Evolutionary conservation across 2,329 filamentous ascomycete genomes (phyloP).

Genomic region (Phyllosticta citriasiana): DNA sequence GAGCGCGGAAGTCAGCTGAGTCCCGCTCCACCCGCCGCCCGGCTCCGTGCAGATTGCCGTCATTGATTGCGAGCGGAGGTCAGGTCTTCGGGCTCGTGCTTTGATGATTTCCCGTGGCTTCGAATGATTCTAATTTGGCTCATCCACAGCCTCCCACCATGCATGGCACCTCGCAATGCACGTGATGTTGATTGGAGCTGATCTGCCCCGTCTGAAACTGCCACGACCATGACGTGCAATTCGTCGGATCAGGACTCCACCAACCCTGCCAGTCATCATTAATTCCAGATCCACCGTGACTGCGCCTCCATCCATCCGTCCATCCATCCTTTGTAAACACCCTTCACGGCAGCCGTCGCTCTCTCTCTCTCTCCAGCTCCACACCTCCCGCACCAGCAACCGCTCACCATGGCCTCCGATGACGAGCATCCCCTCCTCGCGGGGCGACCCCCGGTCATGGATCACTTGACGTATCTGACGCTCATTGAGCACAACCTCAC

Average conservation of each 20-base stretch:
- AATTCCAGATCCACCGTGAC: neutral
- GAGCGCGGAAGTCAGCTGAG: too few species aligned
- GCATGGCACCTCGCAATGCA: neutral
- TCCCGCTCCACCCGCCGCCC: too few species aligned
- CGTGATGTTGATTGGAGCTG: neutral
- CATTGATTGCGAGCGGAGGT: too few species aligned
- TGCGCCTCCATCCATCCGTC: neutral
- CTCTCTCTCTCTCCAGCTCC: neutral
- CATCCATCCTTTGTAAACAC: neutral
- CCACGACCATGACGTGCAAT: neutral
- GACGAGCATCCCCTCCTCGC: slow-evolving; percentile 42
- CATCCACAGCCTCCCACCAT: neutral
- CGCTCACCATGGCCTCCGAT: slow-evolving; percentile 3
- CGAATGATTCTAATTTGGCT: neutral
- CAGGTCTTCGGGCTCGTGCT: too few species aligned
- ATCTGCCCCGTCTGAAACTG: neutral
- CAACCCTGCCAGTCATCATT: slow-evolving; percentile 8
- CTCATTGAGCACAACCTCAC: slow-evolving; percentile 65
- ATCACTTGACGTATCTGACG: slow-evolving; percentile 68
- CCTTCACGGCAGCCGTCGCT: neutral
- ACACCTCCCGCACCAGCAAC: neutral
- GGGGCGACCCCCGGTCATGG: slow-evolving; percentile 52
- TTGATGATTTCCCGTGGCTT: too few species aligned
- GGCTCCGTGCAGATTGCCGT: too few species aligned
- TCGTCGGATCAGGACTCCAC: neutral